A percentile compares a stretch with the other conserved stretches of the same genome.
These are phyloP conservation scores for Sapria himalayana DNA, from an alignment of 345 rosid species.

Conservation along the genomic window DNA sequence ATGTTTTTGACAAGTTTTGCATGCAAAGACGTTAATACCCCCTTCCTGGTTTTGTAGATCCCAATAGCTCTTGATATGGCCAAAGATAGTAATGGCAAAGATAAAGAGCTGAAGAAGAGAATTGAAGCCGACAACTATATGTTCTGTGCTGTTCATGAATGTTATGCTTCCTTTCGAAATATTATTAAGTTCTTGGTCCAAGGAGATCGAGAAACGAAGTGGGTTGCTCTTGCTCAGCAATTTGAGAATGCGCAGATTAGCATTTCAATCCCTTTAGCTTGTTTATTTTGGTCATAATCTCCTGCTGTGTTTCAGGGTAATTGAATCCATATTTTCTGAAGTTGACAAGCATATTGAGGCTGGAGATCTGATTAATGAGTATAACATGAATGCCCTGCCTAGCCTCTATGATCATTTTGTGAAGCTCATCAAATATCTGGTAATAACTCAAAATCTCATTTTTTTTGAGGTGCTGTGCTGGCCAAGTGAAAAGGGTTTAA, in stretches of 20 bases:
- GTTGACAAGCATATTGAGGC: constrained; percentile 33
- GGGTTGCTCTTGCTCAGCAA: constrained; percentile 14
- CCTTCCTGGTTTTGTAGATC: constrained; percentile 26
- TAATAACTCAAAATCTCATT: constrained; percentile 14
- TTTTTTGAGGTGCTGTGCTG: background rate
- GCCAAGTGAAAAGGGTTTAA: no score
- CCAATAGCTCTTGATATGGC: constrained; percentile 99
- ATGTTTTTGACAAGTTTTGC: constrained; percentile 1
- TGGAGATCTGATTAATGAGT: constrained; percentile 24
- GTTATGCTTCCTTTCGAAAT: constrained; percentile 81
- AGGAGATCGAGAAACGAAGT: constrained; percentile 46
- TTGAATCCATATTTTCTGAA: constrained; percentile 33
- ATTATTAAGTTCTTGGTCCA: constrained; percentile 64
- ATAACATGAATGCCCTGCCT: constrained; percentile 81
- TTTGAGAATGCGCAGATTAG: constrained; percentile 1
- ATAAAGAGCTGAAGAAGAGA: constrained; percentile 73
- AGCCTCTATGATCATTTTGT: constrained; percentile 68
- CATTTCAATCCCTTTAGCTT: constrained; percentile 4
- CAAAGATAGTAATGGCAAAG: constrained; percentile 84
- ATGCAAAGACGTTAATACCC: constrained; percentile 5
- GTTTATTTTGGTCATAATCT: background rate
- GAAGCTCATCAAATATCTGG: constrained; percentile 70
- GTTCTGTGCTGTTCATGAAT: constrained; percentile 87
- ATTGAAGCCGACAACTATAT: constrained; percentile 51
- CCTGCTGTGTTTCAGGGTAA: constrained; percentile 33